Evolutionary conservation across 371 early-diverging fungal species (phyloP).

Genomic region (Mycotypha africana): DNA sequence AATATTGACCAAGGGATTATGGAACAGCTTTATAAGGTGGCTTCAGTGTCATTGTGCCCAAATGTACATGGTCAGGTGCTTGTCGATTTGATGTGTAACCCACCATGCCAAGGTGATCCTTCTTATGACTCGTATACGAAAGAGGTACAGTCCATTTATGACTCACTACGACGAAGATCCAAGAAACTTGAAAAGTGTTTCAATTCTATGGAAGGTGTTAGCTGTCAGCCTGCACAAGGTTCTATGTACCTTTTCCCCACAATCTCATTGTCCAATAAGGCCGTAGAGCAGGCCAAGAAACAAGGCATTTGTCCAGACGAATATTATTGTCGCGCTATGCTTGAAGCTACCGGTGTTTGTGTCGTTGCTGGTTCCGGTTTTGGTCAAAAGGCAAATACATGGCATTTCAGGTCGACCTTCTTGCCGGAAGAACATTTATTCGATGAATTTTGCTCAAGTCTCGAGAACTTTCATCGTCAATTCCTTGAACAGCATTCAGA

Average conservation of each 20-base stretch:
- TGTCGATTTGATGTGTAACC: slow-evolving; percentile 92
- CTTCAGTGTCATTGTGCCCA: slow-evolving; percentile 90
- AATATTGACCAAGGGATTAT: slow-evolving; percentile 71
- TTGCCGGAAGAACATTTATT: slow-evolving; percentile 90
- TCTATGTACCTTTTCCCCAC: slow-evolving; percentile 96
- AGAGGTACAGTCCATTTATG: slow-evolving; percentile 75
- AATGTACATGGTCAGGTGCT: slow-evolving; percentile 82
- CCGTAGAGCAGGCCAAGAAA: slow-evolving; percentile 63
- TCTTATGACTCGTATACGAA: slow-evolving; percentile 71
- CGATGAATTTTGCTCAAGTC: slow-evolving; percentile 75
- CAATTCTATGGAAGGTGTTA: slow-evolving; percentile 81
- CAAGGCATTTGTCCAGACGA: slow-evolving; percentile 73
- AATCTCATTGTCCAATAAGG: slow-evolving; percentile 70
- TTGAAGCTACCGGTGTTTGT: slow-evolving; percentile 85
- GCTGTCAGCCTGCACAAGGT: slow-evolving; percentile 86
- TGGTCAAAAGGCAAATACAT: slow-evolving; percentile 86
- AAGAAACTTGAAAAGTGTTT: slow-evolving; percentile 69
- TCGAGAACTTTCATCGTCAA: slow-evolving; percentile 72
- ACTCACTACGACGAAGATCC: slow-evolving; percentile 81
- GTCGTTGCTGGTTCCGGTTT: slow-evolving; percentile 84
- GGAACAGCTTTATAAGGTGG: slow-evolving; percentile 89
- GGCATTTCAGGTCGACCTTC: slow-evolving; percentile 95
- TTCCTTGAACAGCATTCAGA: slow-evolving; percentile 70
- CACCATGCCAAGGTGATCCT: slow-evolving; percentile 76
- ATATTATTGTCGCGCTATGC: slow-evolving; percentile 79